Conservation (phyloP, 148 eudicot genomes). For the Rhododendron williamsianum region DNA sequence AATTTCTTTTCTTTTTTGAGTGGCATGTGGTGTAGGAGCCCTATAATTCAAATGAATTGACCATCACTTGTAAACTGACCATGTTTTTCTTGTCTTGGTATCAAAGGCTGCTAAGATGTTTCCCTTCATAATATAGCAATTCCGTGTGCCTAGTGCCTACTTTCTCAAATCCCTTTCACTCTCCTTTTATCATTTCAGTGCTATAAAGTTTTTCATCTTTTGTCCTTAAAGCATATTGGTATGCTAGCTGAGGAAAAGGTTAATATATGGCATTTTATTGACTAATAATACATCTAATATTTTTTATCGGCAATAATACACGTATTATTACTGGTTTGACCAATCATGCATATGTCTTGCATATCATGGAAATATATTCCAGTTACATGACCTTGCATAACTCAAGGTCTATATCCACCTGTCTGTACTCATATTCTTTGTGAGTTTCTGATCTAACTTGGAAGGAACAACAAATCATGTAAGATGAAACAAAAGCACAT, state of each 20-base stretch:
- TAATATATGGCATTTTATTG: not conserved
- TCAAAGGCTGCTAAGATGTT: not conserved
- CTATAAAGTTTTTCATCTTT: not conserved
- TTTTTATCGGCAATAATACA: not conserved
- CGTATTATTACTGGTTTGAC: not conserved
- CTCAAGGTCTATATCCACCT: not conserved
- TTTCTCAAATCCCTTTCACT: not conserved
- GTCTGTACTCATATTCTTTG: no score
- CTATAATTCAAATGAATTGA: not conserved
- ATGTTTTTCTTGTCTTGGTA: not conserved
- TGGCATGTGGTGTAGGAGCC: not conserved
- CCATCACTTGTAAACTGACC: not conserved
- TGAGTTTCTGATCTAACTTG: not conserved
- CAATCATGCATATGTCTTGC: not conserved
- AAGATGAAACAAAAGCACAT: not conserved
- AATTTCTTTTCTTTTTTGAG: not conserved
- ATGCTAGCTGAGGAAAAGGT: not conserved
- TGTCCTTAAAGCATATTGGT: not conserved
- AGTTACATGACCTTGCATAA: not conserved
- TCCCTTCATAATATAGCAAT: not conserved
- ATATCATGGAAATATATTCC: no score
- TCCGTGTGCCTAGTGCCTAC: not conserved
- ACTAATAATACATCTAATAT: not conserved
- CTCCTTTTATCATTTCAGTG: not conserved
- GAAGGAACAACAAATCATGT: not conserved